Percentiles rank a stretch among this genome's conserved stretches.
Conservation (phyloP, 257 asterid genomes). For the Lycium ferocissimum region DNA sequence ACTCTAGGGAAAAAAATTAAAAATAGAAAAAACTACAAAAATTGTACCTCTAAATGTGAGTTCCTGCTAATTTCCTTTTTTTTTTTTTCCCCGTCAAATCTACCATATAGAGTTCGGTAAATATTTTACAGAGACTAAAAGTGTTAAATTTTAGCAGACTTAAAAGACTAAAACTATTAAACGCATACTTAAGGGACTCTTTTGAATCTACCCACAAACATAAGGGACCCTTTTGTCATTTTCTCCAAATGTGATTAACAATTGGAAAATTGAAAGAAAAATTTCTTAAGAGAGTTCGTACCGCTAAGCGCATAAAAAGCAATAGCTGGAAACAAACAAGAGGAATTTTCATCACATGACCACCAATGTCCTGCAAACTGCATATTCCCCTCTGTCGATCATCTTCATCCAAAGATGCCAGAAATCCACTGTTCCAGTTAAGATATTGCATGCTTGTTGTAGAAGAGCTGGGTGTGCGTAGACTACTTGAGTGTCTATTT, state of each 20-base stretch:
- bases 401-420: slow-evolving; percentile 66
- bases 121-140: too few species aligned
- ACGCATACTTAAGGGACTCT: too few species aligned
- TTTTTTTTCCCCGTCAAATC: too few species aligned
- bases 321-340: slow-evolving; percentile 73
- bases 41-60: too few species aligned
- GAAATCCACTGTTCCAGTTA: slow-evolving; percentile 58
- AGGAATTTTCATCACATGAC: slow-evolving; percentile 93
- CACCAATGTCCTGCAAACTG: slow-evolving; percentile 90
- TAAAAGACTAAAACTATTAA: too few species aligned
- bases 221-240: too few species aligned
- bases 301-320: slow-evolving; percentile 96
- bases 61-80: too few species aligned
- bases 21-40: too few species aligned
- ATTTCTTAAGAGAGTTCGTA: slow-evolving; percentile 36
- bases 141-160: too few species aligned
- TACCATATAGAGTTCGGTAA: too few species aligned
- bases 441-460: slow-evolving; percentile 55
- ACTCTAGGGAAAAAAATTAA: too few species aligned
- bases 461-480: slow-evolving; percentile 59
- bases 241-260: neutral
- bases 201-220: too few species aligned
- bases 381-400: slow-evolving; percentile 65
- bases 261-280: neutral
- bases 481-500: slow-evolving; percentile 54